Conservation (phyloP, 495 filamentous ascomycete species). For the Pyronema domesticum region DNA sequence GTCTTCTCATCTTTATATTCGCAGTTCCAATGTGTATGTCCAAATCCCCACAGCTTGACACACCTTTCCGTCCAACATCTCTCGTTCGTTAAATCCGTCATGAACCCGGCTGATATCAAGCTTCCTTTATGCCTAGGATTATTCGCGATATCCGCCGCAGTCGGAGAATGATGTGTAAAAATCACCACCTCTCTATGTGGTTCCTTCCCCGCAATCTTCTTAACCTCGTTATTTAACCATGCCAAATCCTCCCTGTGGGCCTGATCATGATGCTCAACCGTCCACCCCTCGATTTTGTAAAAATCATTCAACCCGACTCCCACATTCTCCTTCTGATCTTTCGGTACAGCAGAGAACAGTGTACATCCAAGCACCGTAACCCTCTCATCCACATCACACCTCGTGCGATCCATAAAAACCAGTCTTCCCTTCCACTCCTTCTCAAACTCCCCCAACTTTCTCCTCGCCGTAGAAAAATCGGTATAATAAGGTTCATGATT, state of each 20-base stretch:
- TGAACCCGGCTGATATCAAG: not conserved
- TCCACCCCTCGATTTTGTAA: constrained; percentile 32
- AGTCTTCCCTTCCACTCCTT: not conserved
- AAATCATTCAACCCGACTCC: constrained; percentile 33
- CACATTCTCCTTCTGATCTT: constrained; percentile 20
- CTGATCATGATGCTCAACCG: constrained; percentile 28
- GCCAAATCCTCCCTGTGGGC: constrained; percentile 21
- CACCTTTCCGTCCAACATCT: constrained; percentile 29
- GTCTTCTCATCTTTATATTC: constrained; percentile 23
- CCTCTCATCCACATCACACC: constrained; percentile 21
- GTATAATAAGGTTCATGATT: constrained; percentile 41
- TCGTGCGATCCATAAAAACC: constrained; percentile 3
- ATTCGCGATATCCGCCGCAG: constrained; percentile 23
- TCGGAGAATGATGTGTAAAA: constrained; percentile 38
- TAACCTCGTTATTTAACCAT: not conserved
- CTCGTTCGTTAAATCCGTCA: constrained; percentile 13
- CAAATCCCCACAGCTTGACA: constrained; percentile 39
- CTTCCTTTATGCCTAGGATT: constrained; percentile 31
- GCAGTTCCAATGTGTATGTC: constrained; percentile 40
- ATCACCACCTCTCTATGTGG: constrained; percentile 28
- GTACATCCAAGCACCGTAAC: constrained; percentile 36
- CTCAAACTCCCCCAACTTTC: not conserved
- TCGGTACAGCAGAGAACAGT: constrained; percentile 29
- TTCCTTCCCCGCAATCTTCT: constrained; percentile 27
- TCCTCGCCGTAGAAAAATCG: constrained; percentile 26